Evolutionary conservation across 164 flowering plant species (phyloP).

Genomic region (Liriodendron chinense): DNA sequence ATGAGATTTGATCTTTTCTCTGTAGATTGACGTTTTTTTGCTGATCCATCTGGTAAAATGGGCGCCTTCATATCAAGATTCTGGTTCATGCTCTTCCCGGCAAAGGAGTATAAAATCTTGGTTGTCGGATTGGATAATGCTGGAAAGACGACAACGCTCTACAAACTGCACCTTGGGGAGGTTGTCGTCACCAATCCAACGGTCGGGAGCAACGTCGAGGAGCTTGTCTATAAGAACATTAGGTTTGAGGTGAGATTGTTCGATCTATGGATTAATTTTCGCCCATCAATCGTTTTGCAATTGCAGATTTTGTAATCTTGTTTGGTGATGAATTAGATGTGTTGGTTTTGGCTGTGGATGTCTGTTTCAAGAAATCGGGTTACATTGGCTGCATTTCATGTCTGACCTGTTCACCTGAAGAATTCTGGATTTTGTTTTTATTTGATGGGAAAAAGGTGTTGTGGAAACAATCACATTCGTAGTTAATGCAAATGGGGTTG

Average conservation of each 20-base stretch:
- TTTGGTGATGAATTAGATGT: neutral
- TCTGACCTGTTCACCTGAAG: too few species aligned
- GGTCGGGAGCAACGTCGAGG: slow-evolving; percentile 98
- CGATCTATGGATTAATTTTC: neutral
- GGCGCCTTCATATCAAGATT: slow-evolving; percentile 56
- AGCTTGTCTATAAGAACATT: slow-evolving; percentile 92
- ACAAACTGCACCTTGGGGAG: slow-evolving; percentile 95
- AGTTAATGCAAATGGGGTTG: too few species aligned
- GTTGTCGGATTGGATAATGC: slow-evolving; percentile 98
- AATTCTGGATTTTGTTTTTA: too few species aligned
- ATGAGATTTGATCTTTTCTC: neutral
- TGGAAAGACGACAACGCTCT: slow-evolving; percentile 96
- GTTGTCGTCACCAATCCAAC: slow-evolving; percentile 96
- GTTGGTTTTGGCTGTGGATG: neutral
- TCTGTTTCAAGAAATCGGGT: neutral
- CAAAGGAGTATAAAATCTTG: slow-evolving; percentile 93
- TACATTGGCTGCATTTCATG: too few species aligned
- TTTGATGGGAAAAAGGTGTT: too few species aligned
- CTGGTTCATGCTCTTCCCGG: slow-evolving; percentile 97
- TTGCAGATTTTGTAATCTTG: neutral
- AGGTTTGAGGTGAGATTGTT: slow-evolving; percentile 73
- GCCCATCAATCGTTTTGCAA: neutral
- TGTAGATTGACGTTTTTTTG: slow-evolving; percentile 1
- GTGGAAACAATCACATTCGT: too few species aligned
- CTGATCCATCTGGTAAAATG: neutral